Base-by-base conservation (phyloP, 768 basidiomycete genomes). In the Trametes cingulata region DNA sequence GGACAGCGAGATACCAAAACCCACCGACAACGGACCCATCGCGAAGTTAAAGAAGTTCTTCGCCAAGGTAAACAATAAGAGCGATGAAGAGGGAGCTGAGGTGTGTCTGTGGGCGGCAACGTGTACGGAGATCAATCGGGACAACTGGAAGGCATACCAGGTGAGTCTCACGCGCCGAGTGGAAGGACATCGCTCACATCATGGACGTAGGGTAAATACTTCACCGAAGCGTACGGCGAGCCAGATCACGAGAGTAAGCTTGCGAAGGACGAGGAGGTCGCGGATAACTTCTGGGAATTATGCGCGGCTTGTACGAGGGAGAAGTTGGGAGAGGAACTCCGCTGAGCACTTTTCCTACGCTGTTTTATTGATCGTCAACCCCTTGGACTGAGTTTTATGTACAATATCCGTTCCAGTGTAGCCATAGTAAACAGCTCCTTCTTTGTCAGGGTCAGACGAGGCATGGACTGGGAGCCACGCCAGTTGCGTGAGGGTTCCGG, bases 91-190 rank as follows among this genome's bases (percentile, higher is more conserved):
- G 42, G 69, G 68, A 13, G 69, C 68, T 8, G 69, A 69, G 53
- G 67, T 62, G 3, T 61, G 68, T 22, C 45, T 71, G 10, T 71
- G 69, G 68, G 69, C 68, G 0, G 69, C 69, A n/a, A 62, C 62
- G 8, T 68, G 67, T 47, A 63, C 61, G 9, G 69, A 67, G 19
- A 71, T 69, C 29, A 60, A 54, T 37, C 52, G 54, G 36, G 60
- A 60, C 2, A 69, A 69, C 55, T 71, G 68, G 68, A 65, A 64
- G 48, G 65, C 68, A 14, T 68, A 35, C 33, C 69, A 71, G 60
- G 69, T 68, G 39, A 40, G 68, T 55, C 7, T 33, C 10, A 35
- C 20, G 33, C 8, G 1, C 2, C 20, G n/a, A 15, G 20, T 14
- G 20, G 22, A 25, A 9, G 3, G 20, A 39, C 12, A 19, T 4